Evolutionary conservation across 2,329 filamentous ascomycete genomes (phyloP), one percentile per base, ranked within the genome.

Genomic region (Metarhizium rileyi): DNA sequence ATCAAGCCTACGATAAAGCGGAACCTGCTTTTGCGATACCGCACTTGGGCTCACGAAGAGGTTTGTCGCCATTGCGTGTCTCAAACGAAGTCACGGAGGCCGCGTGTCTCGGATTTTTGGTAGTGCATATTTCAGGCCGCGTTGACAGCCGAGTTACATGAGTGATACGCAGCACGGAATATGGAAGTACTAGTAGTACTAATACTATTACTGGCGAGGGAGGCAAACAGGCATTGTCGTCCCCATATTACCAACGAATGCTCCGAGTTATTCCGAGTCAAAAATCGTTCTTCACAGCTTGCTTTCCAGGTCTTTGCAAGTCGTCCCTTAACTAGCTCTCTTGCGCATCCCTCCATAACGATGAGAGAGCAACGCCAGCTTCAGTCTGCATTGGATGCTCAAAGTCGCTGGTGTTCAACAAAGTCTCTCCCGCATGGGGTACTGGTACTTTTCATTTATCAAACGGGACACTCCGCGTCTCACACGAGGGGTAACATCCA

Each of bases 381-480:
- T 16, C n/a, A 38, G 35, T 38, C 3, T 3, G 35, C 16, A 20
- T 20, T n/a, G 35, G n/a, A 20, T 25, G 4, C n/a, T 22, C 20
- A 12, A 23, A 14, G 6, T 4, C 12, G 18, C 18, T 22, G 5
- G 26, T 20, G 16, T 48, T 38, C 22, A 16, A 30, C n/a, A 14
- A 26, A 20, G 30, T 5, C 27, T 36, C 20, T 33, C 27, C 35
- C 30, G 38, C 42, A 38, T 46, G 48, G 43, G 40, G 41, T 44
- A 30, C 30, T 40, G 41, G 22, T 14, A 20, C 12, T 28, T 43
- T 27, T 26, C 25, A 30, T 23, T 23, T 12, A 20, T 38, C 22
- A 42, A 35, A 30, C 28, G 46, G 46, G 26, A 43, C 46, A 43
- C 50, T 49, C 50, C 50, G 46, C 20, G 23, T 36, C 49, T 44